These are phyloP conservation scores for Epichloe coenophiala DNA, from an alignment of 2,329 filamentous ascomycete genomes.

Conservation along the genomic window DNA sequence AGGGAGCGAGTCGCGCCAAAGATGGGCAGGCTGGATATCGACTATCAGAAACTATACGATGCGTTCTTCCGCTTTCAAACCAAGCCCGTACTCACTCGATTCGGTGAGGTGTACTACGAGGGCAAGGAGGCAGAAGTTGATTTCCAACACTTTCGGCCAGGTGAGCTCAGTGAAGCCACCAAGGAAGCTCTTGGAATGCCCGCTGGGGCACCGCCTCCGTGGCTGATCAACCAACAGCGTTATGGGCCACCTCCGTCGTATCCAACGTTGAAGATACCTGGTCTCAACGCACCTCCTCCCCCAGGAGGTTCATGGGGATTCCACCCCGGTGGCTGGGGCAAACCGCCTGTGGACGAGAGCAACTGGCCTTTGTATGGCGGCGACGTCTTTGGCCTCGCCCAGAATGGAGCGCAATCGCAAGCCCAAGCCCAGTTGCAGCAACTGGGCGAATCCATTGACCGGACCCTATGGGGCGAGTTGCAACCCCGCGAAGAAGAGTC, in stretches of 20 bases:
- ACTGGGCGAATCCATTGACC: constrained; percentile 68
- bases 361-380: constrained; percentile 86
- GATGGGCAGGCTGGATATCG: constrained; percentile 94
- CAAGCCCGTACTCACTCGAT: constrained; percentile 85
- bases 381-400: constrained; percentile 74
- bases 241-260: constrained; percentile 90
- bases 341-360: constrained; percentile 87
- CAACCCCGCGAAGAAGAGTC: constrained; percentile 67
- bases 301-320: constrained; percentile 88
- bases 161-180: constrained; percentile 77
- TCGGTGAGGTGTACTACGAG: constrained; percentile 98
- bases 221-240: constrained; percentile 94
- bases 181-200: constrained; percentile 91
- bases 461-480: constrained; percentile 81
- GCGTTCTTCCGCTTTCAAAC: constrained; percentile 97
- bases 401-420: constrained; percentile 24
- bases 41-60: constrained; percentile 96
- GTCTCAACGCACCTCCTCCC: constrained; percentile 90
- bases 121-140: constrained; percentile 98
- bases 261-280: constrained; percentile 86
- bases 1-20: constrained; percentile 88
- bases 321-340: constrained; percentile 88
- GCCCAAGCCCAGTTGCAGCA: constrained; percentile 25
- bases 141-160: constrained; percentile 75
- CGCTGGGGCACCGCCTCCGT: constrained; percentile 82